A percentile compares a stretch with the other conserved stretches of the same genome.
These are phyloP conservation scores for Oryza nivara DNA, from an alignment of 176 grass and related monocot genomes.

Conservation along the genomic window DNA sequence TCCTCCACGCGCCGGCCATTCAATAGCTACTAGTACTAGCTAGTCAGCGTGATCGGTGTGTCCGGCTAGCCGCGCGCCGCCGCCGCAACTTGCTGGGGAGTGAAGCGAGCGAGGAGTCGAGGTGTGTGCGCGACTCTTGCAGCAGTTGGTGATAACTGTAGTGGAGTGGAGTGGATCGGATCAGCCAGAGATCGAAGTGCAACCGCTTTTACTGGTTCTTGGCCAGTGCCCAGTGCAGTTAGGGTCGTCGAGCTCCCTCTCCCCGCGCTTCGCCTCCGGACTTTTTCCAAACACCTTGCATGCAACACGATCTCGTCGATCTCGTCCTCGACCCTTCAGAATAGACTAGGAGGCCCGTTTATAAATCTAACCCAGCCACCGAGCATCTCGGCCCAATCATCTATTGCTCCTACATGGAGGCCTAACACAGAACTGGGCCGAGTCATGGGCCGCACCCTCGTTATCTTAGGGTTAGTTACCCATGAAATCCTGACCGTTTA, in stretches of 20 bases:
- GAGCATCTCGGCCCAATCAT: not conserved
- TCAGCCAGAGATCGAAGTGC: not conserved
- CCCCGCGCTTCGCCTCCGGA: not conserved
- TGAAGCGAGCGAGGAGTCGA: not conserved
- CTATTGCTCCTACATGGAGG: not conserved
- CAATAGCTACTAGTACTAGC: too few relatives aligned
- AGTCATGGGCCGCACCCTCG: not conserved
- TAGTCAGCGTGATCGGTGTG: not conserved
- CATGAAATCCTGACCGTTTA: not conserved
- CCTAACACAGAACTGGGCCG: not conserved
- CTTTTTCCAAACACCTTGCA: not conserved
- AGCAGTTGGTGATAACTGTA: not conserved
- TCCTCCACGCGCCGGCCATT: constrained; percentile 50
- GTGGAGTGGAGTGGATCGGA: not conserved
- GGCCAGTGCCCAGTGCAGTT: not conserved
- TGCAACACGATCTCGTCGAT: not conserved
- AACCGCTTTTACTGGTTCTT: constrained; percentile 33
- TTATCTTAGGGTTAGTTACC: not conserved
- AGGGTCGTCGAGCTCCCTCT: not conserved
- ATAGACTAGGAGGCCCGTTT: too few relatives aligned
- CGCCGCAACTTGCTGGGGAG: not conserved
- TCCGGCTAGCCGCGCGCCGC: not conserved
- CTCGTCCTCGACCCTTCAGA: not conserved
- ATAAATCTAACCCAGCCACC: not conserved
- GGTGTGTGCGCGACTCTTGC: not conserved